These are phyloP conservation scores for Euphorbia tirucalli DNA, from an alignment of 345 rosid species.

Conservation along the genomic window DNA sequence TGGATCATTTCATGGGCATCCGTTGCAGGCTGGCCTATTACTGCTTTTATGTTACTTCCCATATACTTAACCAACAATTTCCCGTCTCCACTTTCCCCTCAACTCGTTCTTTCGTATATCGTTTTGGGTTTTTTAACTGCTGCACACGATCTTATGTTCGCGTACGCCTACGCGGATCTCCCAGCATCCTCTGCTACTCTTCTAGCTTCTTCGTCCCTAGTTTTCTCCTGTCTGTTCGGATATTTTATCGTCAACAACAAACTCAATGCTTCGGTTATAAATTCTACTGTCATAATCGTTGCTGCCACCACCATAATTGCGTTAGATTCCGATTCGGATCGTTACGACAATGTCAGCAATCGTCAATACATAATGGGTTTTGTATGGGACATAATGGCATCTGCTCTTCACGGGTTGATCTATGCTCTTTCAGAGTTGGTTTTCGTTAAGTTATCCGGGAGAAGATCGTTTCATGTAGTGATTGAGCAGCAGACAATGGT, in stretches of 20 bases:
- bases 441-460: conserved; percentile 61
- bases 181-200: conserved; percentile 89
- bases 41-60: conserved; percentile 54
- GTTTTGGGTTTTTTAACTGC: conserved; percentile 67
- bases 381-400: conserved; percentile 75
- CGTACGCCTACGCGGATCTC: conserved; percentile 84
- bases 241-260: conserved; percentile 56
- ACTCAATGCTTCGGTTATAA: conserved; percentile 57
- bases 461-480: conserved; percentile 81
- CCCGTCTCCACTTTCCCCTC: conserved; percentile 55
- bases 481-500: conserved; percentile 87
- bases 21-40: conserved; percentile 83
- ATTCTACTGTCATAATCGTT: conserved; percentile 65
- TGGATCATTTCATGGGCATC: conserved; percentile 94
- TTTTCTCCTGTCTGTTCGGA: conserved; percentile 68
- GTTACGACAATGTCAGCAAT: conserved; percentile 44
- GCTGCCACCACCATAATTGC: conserved; percentile 70
- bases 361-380: conserved; percentile 66
- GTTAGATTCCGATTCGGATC: conserved; percentile 70
- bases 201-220: conserved; percentile 72
- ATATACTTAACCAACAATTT: conserved; percentile 44
- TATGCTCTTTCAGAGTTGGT: conserved; percentile 82
- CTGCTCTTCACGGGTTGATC: conserved; percentile 82
- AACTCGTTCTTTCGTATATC: conserved; percentile 54
- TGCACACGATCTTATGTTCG: conserved; percentile 80